Conservation (phyloP, 2,329 filamentous ascomycete species). For the Talaromyces sp. region DNA sequence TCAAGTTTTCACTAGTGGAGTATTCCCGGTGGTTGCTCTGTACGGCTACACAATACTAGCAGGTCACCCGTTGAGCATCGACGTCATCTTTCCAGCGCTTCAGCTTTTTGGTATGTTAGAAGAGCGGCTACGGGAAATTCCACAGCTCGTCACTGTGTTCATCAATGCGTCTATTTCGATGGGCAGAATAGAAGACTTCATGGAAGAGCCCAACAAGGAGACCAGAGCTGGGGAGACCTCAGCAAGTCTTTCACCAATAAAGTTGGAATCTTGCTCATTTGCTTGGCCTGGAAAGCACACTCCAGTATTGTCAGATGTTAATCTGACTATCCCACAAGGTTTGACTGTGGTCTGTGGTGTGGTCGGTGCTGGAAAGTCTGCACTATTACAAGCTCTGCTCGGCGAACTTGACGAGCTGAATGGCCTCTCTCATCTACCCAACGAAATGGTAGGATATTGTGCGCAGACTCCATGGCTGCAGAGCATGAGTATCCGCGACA, state of each 20-base stretch:
- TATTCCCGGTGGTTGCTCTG: slow-evolving; percentile 77
- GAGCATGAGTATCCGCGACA: slow-evolving; percentile 64
- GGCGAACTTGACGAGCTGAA: slow-evolving; percentile 53
- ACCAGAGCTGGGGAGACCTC: slow-evolving; percentile 45
- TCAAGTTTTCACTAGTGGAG: slow-evolving; percentile 64
- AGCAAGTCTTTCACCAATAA: slow-evolving; percentile 26
- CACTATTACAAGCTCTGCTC: slow-evolving; percentile 54
- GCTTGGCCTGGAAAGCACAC: slow-evolving; percentile 67
- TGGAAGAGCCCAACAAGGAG: slow-evolving; percentile 78
- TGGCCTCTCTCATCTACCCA: slow-evolving; percentile 50
- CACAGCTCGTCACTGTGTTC: slow-evolving; percentile 66
- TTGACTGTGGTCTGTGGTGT: slow-evolving; percentile 60
- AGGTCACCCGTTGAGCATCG: slow-evolving; percentile 63
- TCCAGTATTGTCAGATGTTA: slow-evolving; percentile 52
- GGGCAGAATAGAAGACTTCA: slow-evolving; percentile 76
- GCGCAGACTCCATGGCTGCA: slow-evolving; percentile 64
- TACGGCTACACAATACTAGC: slow-evolving; percentile 73
- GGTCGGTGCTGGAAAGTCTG: slow-evolving; percentile 60
- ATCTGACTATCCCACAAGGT: slow-evolving; percentile 51
- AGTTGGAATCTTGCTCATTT: slow-evolving; percentile 63
- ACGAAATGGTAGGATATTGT: slow-evolving; percentile 59
- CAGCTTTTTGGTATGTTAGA: slow-evolving; percentile 75
- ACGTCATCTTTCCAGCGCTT: slow-evolving; percentile 81
- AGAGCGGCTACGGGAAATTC: slow-evolving; percentile 66
- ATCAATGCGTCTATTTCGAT: slow-evolving; percentile 81